These are phyloP conservation scores for Mycena olivaceomarginata DNA, from an alignment of 768 basidiomycete genomes.

Conservation along the genomic window DNA sequence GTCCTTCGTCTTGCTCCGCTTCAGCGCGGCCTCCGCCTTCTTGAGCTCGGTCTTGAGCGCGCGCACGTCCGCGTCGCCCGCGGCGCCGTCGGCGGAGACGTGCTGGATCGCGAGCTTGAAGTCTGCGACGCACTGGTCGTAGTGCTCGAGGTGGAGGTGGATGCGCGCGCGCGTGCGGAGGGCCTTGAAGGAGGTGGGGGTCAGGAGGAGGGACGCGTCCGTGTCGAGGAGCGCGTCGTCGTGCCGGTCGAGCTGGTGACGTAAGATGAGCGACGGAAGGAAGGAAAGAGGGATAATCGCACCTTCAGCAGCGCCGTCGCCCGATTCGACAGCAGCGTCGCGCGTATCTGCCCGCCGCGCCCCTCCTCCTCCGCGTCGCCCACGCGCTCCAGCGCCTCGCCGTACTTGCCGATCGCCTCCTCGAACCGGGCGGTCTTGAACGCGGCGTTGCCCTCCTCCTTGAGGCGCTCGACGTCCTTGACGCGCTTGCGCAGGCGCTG, in stretches of 20 bases:
- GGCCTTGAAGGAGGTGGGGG: conserved; percentile 87
- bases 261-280: background rate
- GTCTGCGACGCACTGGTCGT: conserved; percentile 81
- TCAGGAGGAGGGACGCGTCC: conserved; percentile 77
- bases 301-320: conserved; percentile 90
- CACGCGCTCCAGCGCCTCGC: conserved; percentile 84
- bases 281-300: conserved; percentile 29
- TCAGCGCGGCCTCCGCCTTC: conserved; percentile 88
- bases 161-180: conserved; percentile 91
- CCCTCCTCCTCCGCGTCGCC: conserved; percentile 83
- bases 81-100: conserved; percentile 75
- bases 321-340: conserved; percentile 88
- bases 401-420: conserved; percentile 83
- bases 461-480: conserved; percentile 88
- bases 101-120: conserved; percentile 89
- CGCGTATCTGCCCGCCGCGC: conserved; percentile 87
- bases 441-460: conserved; percentile 88
- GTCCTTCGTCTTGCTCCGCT: conserved; percentile 93
- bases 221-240: conserved; percentile 85
- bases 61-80: conserved; percentile 75
- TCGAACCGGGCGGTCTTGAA: conserved; percentile 79
- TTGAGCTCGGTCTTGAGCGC: conserved; percentile 80
- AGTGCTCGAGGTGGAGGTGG: conserved; percentile 83
- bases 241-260: conserved; percentile 73
- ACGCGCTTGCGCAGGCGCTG: conserved; percentile 84